These are phyloP conservation scores for Vitis amurensis DNA, from an alignment of 164 flowering plant genomes.

Conservation along the genomic window DNA sequence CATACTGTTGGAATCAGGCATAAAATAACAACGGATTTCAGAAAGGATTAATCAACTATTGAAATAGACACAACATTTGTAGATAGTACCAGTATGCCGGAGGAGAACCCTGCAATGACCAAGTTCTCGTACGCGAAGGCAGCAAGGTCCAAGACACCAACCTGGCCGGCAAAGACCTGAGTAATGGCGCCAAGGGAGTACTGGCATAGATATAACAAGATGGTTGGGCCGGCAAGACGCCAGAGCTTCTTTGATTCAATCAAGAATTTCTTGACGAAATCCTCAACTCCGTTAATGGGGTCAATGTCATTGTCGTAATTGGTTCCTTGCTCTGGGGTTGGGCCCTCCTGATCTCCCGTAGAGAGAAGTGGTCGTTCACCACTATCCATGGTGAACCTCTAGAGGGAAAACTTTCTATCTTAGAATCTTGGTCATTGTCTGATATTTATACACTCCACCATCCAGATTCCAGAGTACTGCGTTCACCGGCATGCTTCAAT, in stretches of 20 bases:
- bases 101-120: constrained; percentile 69
- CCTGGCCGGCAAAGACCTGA: constrained; percentile 68
- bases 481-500: too few species aligned
- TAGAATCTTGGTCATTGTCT: too few species aligned
- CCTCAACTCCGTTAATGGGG: constrained; percentile 23
- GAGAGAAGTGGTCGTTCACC: constrained; percentile 14
- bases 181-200: constrained; percentile 78
- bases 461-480: too few species aligned
- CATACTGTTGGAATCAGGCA: constrained; percentile 38
- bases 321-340: background rate
- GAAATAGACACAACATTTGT: background rate
- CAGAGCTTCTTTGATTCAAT: constrained; percentile 61
- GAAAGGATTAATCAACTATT: too few species aligned
- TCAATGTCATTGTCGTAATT: constrained; percentile 28
- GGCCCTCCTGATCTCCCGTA: background rate
- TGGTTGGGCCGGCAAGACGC: constrained; percentile 71
- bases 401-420: too few species aligned
- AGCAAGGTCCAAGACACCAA: constrained; percentile 64
- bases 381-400: background rate
- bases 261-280: constrained; percentile 32
- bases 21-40: too few species aligned
- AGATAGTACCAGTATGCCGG: constrained; percentile 53
- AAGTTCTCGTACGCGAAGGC: constrained; percentile 72
- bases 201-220: constrained; percentile 62
- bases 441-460: too few species aligned